Evolutionary conservation across 2,329 filamentous ascomycete species (phyloP).

Genomic region (Diplocarpon mali): DNA sequence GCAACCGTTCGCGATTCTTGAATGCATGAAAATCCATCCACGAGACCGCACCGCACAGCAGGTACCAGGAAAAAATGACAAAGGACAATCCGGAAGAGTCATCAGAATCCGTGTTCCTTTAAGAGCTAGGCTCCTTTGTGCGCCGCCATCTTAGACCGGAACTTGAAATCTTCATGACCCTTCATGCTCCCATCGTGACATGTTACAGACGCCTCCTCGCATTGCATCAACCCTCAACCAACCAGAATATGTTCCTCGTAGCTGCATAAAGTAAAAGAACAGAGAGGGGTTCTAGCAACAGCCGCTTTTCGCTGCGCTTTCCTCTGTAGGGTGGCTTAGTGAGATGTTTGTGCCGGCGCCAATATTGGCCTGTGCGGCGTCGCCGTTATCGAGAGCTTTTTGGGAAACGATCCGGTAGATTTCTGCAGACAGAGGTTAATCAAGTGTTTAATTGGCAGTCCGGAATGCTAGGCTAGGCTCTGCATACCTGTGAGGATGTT

Average conservation of each 20-base stretch:
- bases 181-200: slow-evolving; percentile 21
- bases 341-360: slow-evolving; percentile 73
- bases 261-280: slow-evolving; percentile 11
- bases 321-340: slow-evolving; percentile 74
- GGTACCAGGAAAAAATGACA: slow-evolving; percentile 8
- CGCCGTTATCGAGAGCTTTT: slow-evolving; percentile 89
- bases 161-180: slow-evolving; percentile 13
- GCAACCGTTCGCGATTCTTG: slow-evolving; percentile 18
- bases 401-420: slow-evolving; percentile 99
- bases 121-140: slow-evolving; percentile 1
- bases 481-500: slow-evolving; percentile 91
- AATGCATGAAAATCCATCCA: slow-evolving; percentile 17
- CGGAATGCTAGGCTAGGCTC: not conserved
- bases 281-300: slow-evolving; percentile 48
- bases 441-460: not conserved
- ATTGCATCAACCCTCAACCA: slow-evolving; percentile 24
- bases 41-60: slow-evolving; percentile 12
- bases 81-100: slow-evolving; percentile 8
- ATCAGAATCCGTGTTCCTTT: slow-evolving; percentile 1
- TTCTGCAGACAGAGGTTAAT: slow-evolving; percentile 43
- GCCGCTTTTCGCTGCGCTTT: slow-evolving; percentile 62
- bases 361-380: slow-evolving; percentile 68
- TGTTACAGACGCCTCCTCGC: slow-evolving; percentile 24
- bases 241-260: slow-evolving; percentile 21
- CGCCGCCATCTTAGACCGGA: slow-evolving; percentile 6